phyloP scores from a whole-genome alignment of 306 rosid genomes.

The Ceratonia siliqua region DNA sequence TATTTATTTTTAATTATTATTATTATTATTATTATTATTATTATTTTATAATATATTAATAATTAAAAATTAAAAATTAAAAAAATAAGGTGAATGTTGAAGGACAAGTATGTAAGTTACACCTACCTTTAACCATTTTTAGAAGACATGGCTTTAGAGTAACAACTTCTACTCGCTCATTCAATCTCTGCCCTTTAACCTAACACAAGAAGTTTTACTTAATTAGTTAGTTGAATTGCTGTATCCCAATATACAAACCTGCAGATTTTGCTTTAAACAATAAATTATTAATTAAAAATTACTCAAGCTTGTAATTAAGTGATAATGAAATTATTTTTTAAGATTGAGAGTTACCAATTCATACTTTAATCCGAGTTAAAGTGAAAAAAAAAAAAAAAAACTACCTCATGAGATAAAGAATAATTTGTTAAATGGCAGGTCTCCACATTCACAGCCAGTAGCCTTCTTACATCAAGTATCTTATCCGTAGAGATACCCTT shows the following conservation, averaged over 20 bases:
- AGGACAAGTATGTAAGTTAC: slow-evolving; percentile 21
- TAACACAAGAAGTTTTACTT: slow-evolving; percentile 37
- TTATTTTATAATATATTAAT: too few relatives aligned
- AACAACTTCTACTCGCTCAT: slow-evolving; percentile 69
- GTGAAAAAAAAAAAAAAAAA: too few relatives aligned
- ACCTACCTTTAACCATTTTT: slow-evolving; percentile 95
- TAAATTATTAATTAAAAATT: neutral
- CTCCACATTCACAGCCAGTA: slow-evolving; percentile 81
- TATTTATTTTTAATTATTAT: too few relatives aligned
- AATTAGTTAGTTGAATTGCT: neutral
- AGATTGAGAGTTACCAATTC: too few relatives aligned
- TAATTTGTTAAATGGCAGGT: slow-evolving; percentile 90
- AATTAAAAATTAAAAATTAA: too few relatives aligned
- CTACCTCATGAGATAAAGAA: slow-evolving; percentile 85
- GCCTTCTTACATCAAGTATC: slow-evolving; percentile 83
- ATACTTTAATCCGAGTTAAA: too few relatives aligned
- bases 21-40: too few relatives aligned
- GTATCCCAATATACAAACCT: neutral
- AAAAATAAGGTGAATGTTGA: neutral
- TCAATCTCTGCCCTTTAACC: slow-evolving; percentile 79
- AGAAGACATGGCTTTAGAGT: slow-evolving; percentile 78
- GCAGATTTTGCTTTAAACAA: neutral
- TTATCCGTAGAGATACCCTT: slow-evolving; percentile 95
- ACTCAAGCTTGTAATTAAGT: too few relatives aligned
- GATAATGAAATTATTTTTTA: too few relatives aligned